Evolutionary conservation across 2,329 filamentous ascomycete genomes (phyloP).

Genomic region (Aspergillus aculeatinus): DNA sequence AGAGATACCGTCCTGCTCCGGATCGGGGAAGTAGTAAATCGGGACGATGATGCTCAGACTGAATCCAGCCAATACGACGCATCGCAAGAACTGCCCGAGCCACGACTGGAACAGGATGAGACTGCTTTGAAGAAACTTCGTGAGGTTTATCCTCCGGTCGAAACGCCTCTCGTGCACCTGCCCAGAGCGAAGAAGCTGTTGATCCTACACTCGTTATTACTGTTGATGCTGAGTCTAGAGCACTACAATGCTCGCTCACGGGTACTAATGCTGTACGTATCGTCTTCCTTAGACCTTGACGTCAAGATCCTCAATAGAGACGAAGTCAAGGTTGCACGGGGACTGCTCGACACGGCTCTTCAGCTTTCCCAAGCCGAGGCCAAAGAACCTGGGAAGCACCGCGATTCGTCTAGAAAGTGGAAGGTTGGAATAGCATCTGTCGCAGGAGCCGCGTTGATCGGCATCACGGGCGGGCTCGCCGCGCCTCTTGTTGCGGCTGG

Average conservation of each 20-base stretch:
- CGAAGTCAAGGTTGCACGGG: constrained; percentile 72
- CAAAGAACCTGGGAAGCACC: constrained; percentile 68
- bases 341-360: constrained; percentile 72
- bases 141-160: constrained; percentile 57
- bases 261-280: constrained; percentile 66
- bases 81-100: constrained; percentile 24
- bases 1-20: constrained; percentile 67
- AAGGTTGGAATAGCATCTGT: constrained; percentile 86
- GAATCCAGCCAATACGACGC: constrained; percentile 27
- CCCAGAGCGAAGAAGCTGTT: constrained; percentile 54
- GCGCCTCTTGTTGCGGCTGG: constrained; percentile 75
- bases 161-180: constrained; percentile 54
- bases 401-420: constrained; percentile 65
- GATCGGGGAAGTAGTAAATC: constrained; percentile 67
- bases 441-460: constrained; percentile 83
- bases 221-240: constrained; percentile 73
- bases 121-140: constrained; percentile 29
- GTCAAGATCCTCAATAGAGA: constrained; percentile 65
- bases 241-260: constrained; percentile 74
- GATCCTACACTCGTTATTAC: constrained; percentile 68
- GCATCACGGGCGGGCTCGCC: constrained; percentile 75
- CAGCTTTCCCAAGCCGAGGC: constrained; percentile 76
- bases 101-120: constrained; percentile 26
- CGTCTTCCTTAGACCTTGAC: constrained; percentile 69
- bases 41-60: constrained; percentile 45